Percentiles rank a stretch among this genome's conserved stretches.
These are phyloP conservation scores for Phycomyces nitens DNA, from an alignment of 192 early-diverging fungal genomes.

Conservation along the genomic window DNA sequence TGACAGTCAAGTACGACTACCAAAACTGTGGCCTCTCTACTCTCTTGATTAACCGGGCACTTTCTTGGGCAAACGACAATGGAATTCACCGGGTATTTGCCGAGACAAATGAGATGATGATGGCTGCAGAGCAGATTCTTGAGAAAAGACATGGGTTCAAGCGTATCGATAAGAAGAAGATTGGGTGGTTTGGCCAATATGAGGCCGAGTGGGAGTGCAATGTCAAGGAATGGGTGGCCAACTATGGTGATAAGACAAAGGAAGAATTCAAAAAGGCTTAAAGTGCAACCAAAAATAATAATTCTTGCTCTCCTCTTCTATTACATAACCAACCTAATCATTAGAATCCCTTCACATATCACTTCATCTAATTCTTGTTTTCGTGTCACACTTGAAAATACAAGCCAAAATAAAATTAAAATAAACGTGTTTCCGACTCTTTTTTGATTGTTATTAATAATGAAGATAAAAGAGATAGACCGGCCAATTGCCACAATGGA, in stretches of 20 bases:
- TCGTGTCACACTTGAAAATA: neutral
- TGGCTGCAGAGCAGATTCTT: slow-evolving; percentile 20
- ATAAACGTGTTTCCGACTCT: too few relatives aligned
- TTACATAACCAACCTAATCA: neutral
- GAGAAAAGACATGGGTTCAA: slow-evolving; percentile 26
- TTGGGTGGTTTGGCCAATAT: slow-evolving; percentile 26
- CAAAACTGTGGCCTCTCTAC: slow-evolving; percentile 31
- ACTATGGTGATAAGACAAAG: slow-evolving; percentile 11
- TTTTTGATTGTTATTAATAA: neutral
- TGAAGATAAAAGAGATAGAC: slow-evolving; percentile 11
- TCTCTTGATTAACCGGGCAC: slow-evolving; percentile 23
- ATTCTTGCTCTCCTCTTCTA: neutral
- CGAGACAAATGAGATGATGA: slow-evolving; percentile 25
- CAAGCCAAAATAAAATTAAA: neutral
- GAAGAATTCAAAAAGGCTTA: slow-evolving; percentile 2
- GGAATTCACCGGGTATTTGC: slow-evolving; percentile 18
- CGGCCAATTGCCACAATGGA: slow-evolving; percentile 28
- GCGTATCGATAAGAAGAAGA: slow-evolving; percentile 12
- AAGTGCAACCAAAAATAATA: neutral
- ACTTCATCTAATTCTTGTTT: neutral
- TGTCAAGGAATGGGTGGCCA: slow-evolving; percentile 21
- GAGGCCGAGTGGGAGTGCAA: slow-evolving; percentile 18
- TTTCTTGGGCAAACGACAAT: slow-evolving; percentile 22
- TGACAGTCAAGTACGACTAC: slow-evolving; percentile 17
- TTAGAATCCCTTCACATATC: neutral